These are phyloP conservation scores for Rutidosis leptorrhynchoides DNA, from an alignment of 129 eudicot species.

Conservation along the genomic window DNA sequence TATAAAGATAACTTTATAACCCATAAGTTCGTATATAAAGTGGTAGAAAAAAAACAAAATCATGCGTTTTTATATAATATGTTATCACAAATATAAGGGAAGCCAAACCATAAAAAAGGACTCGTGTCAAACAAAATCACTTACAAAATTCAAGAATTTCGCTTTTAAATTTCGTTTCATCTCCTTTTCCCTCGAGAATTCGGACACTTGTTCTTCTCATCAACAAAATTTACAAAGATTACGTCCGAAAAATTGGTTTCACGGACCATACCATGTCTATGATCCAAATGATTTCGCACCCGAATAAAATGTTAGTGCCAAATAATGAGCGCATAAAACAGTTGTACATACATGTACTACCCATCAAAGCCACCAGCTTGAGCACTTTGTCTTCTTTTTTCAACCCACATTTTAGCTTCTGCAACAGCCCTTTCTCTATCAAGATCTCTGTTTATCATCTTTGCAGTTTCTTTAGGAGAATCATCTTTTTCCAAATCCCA, in stretches of 20 bases:
- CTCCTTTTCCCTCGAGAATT: background rate
- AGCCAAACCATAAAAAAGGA: background rate
- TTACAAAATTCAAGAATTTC: background rate
- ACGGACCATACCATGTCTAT: background rate
- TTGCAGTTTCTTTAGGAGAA: constrained; percentile 72
- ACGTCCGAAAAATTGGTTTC: constrained; percentile 9
- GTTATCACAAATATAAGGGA: background rate
- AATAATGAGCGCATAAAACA: background rate
- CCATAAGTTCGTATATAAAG: background rate
- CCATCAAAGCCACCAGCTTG: constrained; percentile 50
- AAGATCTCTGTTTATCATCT: constrained; percentile 58
- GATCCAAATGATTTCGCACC: constrained; percentile 3
- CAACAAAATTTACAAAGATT: constrained; percentile 21
- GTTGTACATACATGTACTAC: background rate
- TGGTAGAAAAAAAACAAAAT: background rate
- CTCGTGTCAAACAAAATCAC: background rate
- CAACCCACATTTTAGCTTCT: constrained; percentile 99
- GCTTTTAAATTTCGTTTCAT: background rate
- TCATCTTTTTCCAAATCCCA: constrained; percentile 80
- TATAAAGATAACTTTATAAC: background rate
- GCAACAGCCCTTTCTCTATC: constrained; percentile 94
- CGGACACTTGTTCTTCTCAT: background rate
- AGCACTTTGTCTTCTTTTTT: constrained; percentile 63
- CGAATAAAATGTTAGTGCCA: background rate
- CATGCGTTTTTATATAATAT: background rate